Evolutionary conservation across 2,329 filamentous ascomycete species (phyloP).

Genomic region (Hymenoscyphus albidus): DNA sequence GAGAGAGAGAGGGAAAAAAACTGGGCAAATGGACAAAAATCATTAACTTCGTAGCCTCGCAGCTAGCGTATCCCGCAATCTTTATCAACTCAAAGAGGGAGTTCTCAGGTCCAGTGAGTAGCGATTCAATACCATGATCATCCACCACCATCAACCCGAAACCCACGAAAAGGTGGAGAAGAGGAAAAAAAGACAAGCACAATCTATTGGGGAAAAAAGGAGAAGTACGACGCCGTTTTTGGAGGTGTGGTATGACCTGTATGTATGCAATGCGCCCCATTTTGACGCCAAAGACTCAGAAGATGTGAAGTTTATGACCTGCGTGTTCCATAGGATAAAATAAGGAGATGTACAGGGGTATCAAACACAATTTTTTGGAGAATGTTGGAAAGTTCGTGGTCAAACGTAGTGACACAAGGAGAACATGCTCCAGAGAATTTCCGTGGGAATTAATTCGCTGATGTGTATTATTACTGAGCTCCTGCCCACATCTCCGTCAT

Average conservation of each 20-base stretch:
- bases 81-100: neutral
- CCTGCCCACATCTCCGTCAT: slow-evolving; percentile 51
- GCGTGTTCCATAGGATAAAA: slow-evolving; percentile 8
- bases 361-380: slow-evolving; percentile 24
- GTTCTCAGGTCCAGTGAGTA: slow-evolving; percentile 2
- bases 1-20: neutral
- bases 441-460: neutral
- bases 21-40: neutral
- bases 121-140: slow-evolving; percentile 12
- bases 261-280: slow-evolving; percentile 21
- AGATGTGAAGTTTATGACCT: slow-evolving; percentile 5
- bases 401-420: neutral
- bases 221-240: slow-evolving; percentile 15
- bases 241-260: slow-evolving; percentile 5
- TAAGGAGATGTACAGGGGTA: slow-evolving; percentile 31
- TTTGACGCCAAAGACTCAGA: slow-evolving; percentile 16
- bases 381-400: slow-evolving; percentile 12
- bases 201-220: slow-evolving; percentile 7
- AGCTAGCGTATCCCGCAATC: slow-evolving; percentile 9
- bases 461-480: slow-evolving; percentile 39
- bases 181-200: neutral
- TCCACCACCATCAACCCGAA: neutral
- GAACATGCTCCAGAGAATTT: neutral
- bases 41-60: slow-evolving; percentile 17
- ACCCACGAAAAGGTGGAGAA: neutral